Evolutionary conservation across 2,329 filamentous ascomycete genomes (phyloP).

Genomic region (Neoarthrinium moseri): DNA sequence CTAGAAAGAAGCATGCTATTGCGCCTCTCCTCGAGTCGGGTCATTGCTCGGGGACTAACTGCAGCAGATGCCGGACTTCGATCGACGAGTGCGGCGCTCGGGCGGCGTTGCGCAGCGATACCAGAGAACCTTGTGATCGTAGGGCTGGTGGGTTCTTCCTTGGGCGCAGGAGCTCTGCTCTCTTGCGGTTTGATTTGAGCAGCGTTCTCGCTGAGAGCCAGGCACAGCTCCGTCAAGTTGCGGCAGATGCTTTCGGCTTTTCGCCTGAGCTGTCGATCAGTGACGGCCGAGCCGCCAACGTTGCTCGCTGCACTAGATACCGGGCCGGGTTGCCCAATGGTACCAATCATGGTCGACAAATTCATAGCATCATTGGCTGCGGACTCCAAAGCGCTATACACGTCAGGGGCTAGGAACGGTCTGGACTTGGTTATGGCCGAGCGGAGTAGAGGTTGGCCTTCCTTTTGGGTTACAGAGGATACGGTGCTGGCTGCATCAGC

Average conservation of each 20-base stretch:
- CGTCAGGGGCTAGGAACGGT: slow-evolving; percentile 63
- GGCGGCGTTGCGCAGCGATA: slow-evolving; percentile 36
- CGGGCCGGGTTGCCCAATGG: slow-evolving; percentile 64
- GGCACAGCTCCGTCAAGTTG: slow-evolving; percentile 86
- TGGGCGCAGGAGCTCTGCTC: slow-evolving; percentile 19
- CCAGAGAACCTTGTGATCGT: slow-evolving; percentile 40
- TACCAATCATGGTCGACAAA: slow-evolving; percentile 75
- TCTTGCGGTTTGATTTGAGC: slow-evolving; percentile 33
- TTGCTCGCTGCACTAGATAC: slow-evolving; percentile 67
- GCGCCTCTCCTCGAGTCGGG: slow-evolving; percentile 54
- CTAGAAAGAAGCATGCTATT: slow-evolving; percentile 44
- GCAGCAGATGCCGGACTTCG: slow-evolving; percentile 32
- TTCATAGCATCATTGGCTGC: slow-evolving; percentile 79
- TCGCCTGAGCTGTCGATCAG: slow-evolving; percentile 81
- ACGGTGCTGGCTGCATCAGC: slow-evolving; percentile 41
- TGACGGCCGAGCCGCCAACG: slow-evolving; percentile 52
- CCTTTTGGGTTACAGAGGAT: slow-evolving; percentile 41
- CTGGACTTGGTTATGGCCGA: slow-evolving; percentile 80
- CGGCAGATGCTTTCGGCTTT: slow-evolving; percentile 93
- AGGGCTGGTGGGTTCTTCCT: slow-evolving; percentile 38
- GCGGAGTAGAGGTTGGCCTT: slow-evolving; percentile 74
- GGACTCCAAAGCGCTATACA: slow-evolving; percentile 78
- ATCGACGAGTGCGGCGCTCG: slow-evolving; percentile 35
- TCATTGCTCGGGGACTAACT: slow-evolving; percentile 46
- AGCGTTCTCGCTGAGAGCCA: slow-evolving; percentile 71